A percentile compares a stretch with the other conserved stretches of the same genome.
These are phyloP conservation scores for Plasmodium ovale DNA, from an alignment of 169 alveolate species.

Conservation along the genomic window DNA sequence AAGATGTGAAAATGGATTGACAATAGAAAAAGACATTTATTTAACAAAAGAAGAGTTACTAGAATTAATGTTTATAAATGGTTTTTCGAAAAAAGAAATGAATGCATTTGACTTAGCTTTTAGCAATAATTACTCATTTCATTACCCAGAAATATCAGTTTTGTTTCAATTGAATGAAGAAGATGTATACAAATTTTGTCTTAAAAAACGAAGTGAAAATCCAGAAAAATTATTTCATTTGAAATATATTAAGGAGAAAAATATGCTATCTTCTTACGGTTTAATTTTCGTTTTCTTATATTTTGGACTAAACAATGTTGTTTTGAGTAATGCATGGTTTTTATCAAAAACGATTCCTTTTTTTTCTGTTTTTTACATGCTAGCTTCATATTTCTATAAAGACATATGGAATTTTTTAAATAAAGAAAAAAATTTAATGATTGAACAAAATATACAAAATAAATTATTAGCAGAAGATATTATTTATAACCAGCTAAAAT, in stretches of 20 bases:
- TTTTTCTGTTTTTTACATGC: conserved; percentile 91
- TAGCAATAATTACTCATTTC: conserved; percentile 89
- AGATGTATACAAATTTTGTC: conserved; percentile 89
- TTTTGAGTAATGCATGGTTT: conserved; percentile 91
- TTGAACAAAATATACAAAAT: conserved; percentile 84
- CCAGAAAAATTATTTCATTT: conserved; percentile 89
- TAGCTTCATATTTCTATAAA: conserved; percentile 89
- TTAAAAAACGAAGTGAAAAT: conserved; percentile 86
- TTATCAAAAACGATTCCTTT: conserved; percentile 90
- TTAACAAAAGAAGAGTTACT: conserved; percentile 88
- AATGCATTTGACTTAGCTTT: conserved; percentile 90
- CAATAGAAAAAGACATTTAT: conserved; percentile 90
- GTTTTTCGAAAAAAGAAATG: conserved; percentile 87
- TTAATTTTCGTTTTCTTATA: conserved; percentile 89
- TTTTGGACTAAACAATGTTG: conserved; percentile 89
- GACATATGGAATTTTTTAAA: conserved; percentile 48
- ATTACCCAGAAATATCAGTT: conserved; percentile 90
- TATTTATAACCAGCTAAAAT: conserved; percentile 85
- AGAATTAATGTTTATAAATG: conserved; percentile 89
- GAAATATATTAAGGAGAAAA: conserved; percentile 83
- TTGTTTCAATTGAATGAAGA: conserved; percentile 88
- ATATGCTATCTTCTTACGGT: conserved; percentile 88
- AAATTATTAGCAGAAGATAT: conserved; percentile 87
- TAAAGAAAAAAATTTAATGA: conserved; percentile 87
- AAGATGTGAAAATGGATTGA: conserved; percentile 90